Conservation (phyloP, 2,329 filamentous ascomycete species). For the Nakataea oryzae region DNA sequence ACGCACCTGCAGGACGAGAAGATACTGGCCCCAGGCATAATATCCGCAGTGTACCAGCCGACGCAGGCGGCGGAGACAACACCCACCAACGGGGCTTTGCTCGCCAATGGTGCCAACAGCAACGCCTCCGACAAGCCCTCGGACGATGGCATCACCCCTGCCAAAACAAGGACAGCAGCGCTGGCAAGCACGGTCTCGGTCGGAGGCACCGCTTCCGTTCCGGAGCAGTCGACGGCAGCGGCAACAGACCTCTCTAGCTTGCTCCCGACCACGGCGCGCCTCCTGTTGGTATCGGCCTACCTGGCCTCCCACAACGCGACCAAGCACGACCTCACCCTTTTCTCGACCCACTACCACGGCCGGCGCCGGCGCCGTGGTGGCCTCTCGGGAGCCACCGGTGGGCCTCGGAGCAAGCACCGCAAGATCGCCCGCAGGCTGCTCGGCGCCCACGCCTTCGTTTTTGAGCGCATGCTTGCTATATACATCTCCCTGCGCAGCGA, state of each 20-base stretch:
- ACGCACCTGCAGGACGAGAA: conserved; percentile 62
- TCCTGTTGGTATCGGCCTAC: conserved; percentile 68
- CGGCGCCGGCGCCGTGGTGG: conserved; percentile 38
- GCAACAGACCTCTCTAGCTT: conserved; percentile 39
- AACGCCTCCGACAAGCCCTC: not conserved
- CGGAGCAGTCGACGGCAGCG: conserved; percentile 6
- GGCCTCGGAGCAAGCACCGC: conserved; percentile 41
- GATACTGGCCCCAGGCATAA: conserved; percentile 56
- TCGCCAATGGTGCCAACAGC: not conserved
- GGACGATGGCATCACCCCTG: conserved; percentile 3
- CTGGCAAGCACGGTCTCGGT: not conserved
- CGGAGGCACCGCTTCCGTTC: not conserved
- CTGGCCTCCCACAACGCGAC: conserved; percentile 71
- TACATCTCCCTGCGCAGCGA: conserved; percentile 55
- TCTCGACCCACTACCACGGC: conserved; percentile 59
- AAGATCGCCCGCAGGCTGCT: conserved; percentile 70
- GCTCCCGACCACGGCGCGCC: conserved; percentile 63
- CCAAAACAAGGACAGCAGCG: not conserved
- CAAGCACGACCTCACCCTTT: conserved; percentile 62
- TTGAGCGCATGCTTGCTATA: conserved; percentile 72
- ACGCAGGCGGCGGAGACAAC: not conserved
- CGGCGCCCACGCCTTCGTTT: conserved; percentile 64
- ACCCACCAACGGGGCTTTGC: not conserved
- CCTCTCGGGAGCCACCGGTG: conserved; percentile 17
- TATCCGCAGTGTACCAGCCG: conserved; percentile 13